These are phyloP conservation scores for Akanthomyces dipterigenus DNA, from an alignment of 2,329 filamentous ascomycete genomes.

Conservation along the genomic window DNA sequence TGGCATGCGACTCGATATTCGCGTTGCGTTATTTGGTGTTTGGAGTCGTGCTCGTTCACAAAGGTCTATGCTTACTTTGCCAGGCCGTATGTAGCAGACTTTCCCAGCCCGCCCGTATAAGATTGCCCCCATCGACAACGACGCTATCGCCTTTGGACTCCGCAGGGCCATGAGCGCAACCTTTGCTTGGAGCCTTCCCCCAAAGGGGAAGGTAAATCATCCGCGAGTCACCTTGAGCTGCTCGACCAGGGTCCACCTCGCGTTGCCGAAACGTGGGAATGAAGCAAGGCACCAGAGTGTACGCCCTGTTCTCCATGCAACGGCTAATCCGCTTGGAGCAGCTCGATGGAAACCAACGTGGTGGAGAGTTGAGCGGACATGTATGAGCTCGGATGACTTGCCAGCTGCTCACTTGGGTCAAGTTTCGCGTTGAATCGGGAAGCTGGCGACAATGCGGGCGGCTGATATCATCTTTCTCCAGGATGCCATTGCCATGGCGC, in stretches of 20 bases:
- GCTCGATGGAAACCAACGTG: neutral
- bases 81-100: neutral
- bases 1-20: too few relatives aligned
- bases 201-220: neutral
- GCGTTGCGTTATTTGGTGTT: neutral
- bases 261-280: neutral
- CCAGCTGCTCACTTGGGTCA: neutral
- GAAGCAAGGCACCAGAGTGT: neutral
- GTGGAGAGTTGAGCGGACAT: neutral
- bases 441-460: neutral
- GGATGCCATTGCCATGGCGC: neutral
- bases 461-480: neutral
- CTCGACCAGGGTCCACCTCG: neutral
- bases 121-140: neutral
- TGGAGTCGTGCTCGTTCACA: neutral
- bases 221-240: neutral
- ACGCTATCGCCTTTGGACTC: neutral
- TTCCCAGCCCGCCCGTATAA: neutral
- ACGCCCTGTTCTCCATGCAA: neutral
- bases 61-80: neutral
- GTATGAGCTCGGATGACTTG: neutral
- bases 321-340: neutral
- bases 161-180: neutral
- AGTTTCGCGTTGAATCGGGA: neutral
- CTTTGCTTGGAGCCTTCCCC: neutral